phyloP scores from a whole-genome alignment of 1,139 yeast genomes.

The Blastobotrys illinoisensis region DNA sequence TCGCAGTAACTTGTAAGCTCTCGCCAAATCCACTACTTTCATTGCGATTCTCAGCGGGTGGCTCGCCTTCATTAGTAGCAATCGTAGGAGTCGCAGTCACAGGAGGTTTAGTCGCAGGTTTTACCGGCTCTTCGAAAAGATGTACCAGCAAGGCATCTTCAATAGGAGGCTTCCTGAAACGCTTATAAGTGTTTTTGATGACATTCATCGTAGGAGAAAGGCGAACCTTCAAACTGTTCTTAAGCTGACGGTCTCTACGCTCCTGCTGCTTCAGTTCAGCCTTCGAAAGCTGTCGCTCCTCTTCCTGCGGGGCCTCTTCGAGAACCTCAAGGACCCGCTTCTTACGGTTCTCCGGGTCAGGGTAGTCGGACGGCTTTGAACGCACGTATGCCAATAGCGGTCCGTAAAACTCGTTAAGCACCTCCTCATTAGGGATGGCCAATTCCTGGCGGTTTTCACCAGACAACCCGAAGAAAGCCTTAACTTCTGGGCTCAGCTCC shows the following conservation, averaged over 20 bases:
- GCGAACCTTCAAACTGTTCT: constrained; percentile 77
- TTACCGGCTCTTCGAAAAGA: constrained; percentile 50
- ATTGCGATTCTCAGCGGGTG: constrained; percentile 13
- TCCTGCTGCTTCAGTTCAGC: constrained; percentile 47
- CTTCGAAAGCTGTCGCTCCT: constrained; percentile 22
- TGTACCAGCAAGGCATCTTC: constrained; percentile 72
- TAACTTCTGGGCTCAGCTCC: constrained; percentile 33
- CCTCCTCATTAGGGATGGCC: constrained; percentile 39
- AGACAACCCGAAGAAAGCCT: constrained; percentile 51
- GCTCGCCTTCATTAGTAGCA: constrained; percentile 5
- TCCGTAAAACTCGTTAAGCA: constrained; percentile 51
- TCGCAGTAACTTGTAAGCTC: not conserved
- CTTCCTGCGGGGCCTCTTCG: constrained; percentile 37
- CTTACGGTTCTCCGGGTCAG: constrained; percentile 35
- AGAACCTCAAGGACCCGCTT: constrained; percentile 38
- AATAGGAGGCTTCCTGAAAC: constrained; percentile 84
- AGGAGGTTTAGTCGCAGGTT: constrained; percentile 5
- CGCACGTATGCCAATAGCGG: constrained; percentile 50
- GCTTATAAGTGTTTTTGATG: constrained; percentile 76
- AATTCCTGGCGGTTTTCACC: constrained; percentile 46
- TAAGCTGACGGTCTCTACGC: constrained; percentile 71
- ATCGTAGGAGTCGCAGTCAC: constrained; percentile 2
- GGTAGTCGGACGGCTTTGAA: constrained; percentile 58
- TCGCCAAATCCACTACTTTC: not conserved
- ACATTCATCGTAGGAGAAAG: constrained; percentile 85